Evolutionary conservation across 495 filamentous ascomycete species (phyloP).

Genomic region (Penicillium lagena): DNA sequence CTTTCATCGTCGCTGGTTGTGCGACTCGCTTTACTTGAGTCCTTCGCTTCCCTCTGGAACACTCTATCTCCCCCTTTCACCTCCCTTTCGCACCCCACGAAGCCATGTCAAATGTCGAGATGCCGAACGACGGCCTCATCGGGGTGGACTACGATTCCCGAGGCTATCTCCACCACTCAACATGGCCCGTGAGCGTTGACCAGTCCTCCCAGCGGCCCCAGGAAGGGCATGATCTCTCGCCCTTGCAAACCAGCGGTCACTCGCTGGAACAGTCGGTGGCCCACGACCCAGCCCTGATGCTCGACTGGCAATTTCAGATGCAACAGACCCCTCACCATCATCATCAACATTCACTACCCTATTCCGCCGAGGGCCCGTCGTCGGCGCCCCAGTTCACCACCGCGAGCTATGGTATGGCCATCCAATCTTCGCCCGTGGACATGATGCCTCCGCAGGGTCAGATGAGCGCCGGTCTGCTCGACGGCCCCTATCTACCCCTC

Average conservation of each 20-base stretch:
- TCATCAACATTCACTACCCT: slow-evolving; percentile 25
- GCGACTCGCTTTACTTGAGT: slow-evolving; percentile 12
- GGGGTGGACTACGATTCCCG: slow-evolving; percentile 44
- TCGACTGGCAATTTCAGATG: slow-evolving; percentile 48
- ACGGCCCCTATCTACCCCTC: slow-evolving; percentile 60
- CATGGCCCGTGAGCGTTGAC: slow-evolving; percentile 40
- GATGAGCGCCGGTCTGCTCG: slow-evolving; percentile 59
- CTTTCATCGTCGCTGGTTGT: slow-evolving; percentile 16
- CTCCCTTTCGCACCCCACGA: slow-evolving; percentile 3
- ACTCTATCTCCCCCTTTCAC: slow-evolving; percentile 12
- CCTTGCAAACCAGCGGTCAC: slow-evolving; percentile 44
- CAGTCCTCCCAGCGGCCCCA: slow-evolving; percentile 30
- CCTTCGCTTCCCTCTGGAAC: slow-evolving; percentile 11
- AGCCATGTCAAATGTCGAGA: slow-evolving; percentile 40
- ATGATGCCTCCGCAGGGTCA: slow-evolving; percentile 61
- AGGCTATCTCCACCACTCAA: slow-evolving; percentile 35
- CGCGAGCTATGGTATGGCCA: slow-evolving; percentile 40
- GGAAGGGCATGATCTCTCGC: slow-evolving; percentile 33
- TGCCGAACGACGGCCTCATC: slow-evolving; percentile 38
- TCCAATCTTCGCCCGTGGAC: slow-evolving; percentile 60
- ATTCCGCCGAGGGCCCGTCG: slow-evolving; percentile 38
- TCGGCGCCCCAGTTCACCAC: slow-evolving; percentile 45
- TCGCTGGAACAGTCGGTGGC: slow-evolving; percentile 38
- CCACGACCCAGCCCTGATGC: slow-evolving; percentile 39
- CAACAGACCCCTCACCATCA: slow-evolving; percentile 31